Evolutionary conservation across 768 basidiomycete species (phyloP), one percentile per base, ranked within the genome.

Genomic region (Amanita rimosa): DNA sequence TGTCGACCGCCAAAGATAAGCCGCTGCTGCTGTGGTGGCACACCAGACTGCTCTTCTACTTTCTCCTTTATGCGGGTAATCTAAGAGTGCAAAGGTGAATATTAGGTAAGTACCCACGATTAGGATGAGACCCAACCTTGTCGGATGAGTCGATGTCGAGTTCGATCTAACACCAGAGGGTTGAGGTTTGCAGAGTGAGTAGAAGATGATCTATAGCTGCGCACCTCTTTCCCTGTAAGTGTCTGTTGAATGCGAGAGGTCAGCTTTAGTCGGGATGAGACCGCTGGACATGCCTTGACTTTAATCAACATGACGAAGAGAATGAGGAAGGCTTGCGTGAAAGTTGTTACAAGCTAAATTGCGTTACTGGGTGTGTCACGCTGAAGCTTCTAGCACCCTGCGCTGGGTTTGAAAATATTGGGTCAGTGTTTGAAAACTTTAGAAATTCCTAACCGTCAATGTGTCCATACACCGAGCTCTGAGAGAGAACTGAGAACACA

Each of bases 21-120:
- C 50, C 95, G 81, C 65, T 98, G 95, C 65, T 98, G 95, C 37
- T 74, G 88, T 52, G 95, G 95, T 19, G 95, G 95, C 36, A 98
- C 95, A 55, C 95, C 95, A 5, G 92, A 93, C 68, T 97, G 94
- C 71, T 97, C 94, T 65, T 98, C 95, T 7, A 97, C 91, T 64
- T 89, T 88, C 75, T 95, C 93, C 72, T 98, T 98, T 68, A 98
- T 92, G 56, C 88, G 80, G 40, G 80, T 73, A 59, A 96, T 89
- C 95, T 98, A 61, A 24, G 19, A 36, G 35, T 21, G 33, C 36
- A 39, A 57, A 49, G 41, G 22, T 24, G n/a, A 36, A 9, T 17
- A 47, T 51, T 14, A 38, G 31, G 16, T 26, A 13, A 24, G 33
- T 14, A 11, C 10, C 8, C 27, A 17, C 19, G 14, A 33, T 13